phyloP scores from a whole-genome alignment of 2,329 filamentous ascomycete species.

The Colletotrichum caudatum region DNA sequence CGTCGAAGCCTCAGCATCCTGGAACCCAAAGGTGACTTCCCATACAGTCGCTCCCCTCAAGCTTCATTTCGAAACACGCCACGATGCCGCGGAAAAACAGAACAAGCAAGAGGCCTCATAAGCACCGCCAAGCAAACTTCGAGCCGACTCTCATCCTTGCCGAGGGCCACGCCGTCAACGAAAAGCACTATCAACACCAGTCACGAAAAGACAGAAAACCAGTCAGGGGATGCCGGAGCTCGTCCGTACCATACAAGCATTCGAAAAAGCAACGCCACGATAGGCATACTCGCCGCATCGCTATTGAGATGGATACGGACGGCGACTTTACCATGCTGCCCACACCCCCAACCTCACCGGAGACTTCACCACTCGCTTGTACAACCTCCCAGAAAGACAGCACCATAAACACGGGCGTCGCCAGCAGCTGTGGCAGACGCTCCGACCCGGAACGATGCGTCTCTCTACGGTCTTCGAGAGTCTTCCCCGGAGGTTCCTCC shows the following conservation, averaged over 20 bases:
- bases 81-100: slow-evolving; percentile 24
- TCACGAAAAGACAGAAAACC: slow-evolving; percentile 1
- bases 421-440: background rate
- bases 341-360: slow-evolving; percentile 15
- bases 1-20: background rate
- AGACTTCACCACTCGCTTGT: background rate
- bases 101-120: slow-evolving; percentile 8
- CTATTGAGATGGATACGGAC: slow-evolving; percentile 14
- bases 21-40: background rate
- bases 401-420: background rate
- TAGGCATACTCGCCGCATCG: background rate
- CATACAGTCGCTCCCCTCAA: background rate
- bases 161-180: background rate
- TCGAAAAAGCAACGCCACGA: slow-evolving; percentile 3
- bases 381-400: background rate
- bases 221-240: background rate
- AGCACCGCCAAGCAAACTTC: background rate
- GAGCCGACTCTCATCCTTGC: background rate
- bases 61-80: background rate
- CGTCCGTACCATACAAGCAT: background rate
- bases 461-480: background rate
- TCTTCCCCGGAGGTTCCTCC: background rate
- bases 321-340: slow-evolving; percentile 32
- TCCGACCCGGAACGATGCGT: background rate
- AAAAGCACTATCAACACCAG: background rate